Conservation (phyloP, 192 early-diverging fungal genomes). For the Coemansia sp. region DNA sequence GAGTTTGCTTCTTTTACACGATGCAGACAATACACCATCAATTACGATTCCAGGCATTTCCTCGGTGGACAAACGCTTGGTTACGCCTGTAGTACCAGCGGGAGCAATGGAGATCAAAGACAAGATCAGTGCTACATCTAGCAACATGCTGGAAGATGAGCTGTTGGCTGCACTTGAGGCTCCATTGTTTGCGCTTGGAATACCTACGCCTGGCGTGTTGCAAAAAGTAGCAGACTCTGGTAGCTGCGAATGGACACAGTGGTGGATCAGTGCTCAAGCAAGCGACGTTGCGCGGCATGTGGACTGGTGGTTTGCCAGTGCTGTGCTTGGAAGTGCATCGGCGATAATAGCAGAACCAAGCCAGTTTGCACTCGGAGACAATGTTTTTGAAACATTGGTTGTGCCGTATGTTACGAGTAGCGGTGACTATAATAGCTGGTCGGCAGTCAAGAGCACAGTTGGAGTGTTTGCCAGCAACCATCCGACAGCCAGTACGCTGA, state of each 20-base stretch:
- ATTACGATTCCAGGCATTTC: constrained; percentile 13
- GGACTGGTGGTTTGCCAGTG: constrained; percentile 34
- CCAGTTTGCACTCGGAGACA: background rate
- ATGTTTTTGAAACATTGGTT: background rate
- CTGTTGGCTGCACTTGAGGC: constrained; percentile 19
- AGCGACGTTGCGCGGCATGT: constrained; percentile 4
- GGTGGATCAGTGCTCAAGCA: constrained; percentile 22
- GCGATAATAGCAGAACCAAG: background rate
- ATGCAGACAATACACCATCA: background rate
- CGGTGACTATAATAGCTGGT: background rate
- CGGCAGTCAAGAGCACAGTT: background rate
- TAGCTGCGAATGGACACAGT: constrained; percentile 7
- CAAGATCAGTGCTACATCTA: background rate
- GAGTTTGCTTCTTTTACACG: background rate
- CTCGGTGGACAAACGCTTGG: background rate
- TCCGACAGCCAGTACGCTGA: background rate
- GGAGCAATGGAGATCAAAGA: background rate
- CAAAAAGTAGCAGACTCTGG: background rate
- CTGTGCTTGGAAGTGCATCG: constrained; percentile 16
- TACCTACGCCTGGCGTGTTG: background rate
- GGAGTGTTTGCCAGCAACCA: constrained; percentile 3
- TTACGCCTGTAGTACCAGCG: background rate
- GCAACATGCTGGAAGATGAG: background rate
- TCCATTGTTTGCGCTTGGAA: constrained; percentile 23
- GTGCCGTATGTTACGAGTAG: constrained; percentile 4